Base-by-base conservation (phyloP, 208 protist genomes). In the Acanthamoeba castellanii region DNA sequence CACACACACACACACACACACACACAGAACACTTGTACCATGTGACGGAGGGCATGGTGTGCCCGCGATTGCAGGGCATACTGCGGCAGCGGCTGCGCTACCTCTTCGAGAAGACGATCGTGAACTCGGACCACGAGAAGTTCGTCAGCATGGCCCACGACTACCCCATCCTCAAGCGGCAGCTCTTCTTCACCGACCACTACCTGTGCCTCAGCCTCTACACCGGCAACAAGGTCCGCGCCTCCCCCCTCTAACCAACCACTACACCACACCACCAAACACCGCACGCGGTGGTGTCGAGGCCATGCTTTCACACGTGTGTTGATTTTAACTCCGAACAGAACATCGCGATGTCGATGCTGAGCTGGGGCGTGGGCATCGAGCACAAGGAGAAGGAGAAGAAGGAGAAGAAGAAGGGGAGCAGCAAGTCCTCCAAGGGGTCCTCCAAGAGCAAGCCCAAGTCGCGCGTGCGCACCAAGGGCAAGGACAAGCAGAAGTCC, bases 131-230 rank as follows among this genome's bases (percentile, higher is more conserved):
- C 45, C 72, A 72, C n/a, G 68, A 76, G 45, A 94, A 76, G n/a
- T 94, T 94, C 27, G 25, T 85, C 32, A 61, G 70, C 47, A 34
- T 94, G 50, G 90, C 34, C 20, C 47, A 94, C 45, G 50, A 57
- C 5, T 94, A 85, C 68, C 90, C 90, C 5, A 55, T 84, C 37
- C 90, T 94, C 70, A 94, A 84, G 68, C 32, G 47, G 66, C 90
- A 84, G 72, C 70, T 94, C 30, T 76, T 84, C 18, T 30, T 59
- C n/a, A 94, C 90, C n/a, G 34, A 94, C 22, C 68, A 94, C 70
- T 94, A 94, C 37, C 70, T 94, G 2, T 94, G 90, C 47, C 72
- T 94, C 8, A 64, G 45, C 50, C 90, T 94, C 3, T 94, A 94
- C 47, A 94, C 61, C 13, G 90, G 90, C 61, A 76, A 94, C 34